Evolutionary conservation across 208 protist genomes (phyloP).

Genomic region (Leishmania mexicana): DNA sequence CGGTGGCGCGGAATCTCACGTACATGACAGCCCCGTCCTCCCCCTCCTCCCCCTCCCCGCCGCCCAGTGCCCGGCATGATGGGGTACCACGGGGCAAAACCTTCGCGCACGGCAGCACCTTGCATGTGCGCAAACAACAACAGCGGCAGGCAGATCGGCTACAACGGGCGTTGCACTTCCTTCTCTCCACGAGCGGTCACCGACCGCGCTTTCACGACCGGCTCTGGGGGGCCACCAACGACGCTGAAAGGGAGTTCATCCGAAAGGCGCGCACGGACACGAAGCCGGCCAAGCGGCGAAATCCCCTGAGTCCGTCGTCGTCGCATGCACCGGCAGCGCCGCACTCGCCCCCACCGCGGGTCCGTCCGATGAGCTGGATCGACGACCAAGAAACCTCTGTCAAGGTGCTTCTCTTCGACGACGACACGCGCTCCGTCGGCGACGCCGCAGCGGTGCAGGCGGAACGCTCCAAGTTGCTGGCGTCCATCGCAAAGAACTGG

Average conservation of each 20-base stretch:
- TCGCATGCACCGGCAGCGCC: neutral
- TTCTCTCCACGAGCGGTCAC: conserved; percentile 18
- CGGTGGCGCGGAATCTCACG: conserved; percentile 17
- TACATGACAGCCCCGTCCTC: neutral
- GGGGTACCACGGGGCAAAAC: neutral
- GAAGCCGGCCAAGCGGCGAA: conserved; percentile 3
- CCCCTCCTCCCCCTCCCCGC: neutral
- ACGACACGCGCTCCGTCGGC: conserved; percentile 29
- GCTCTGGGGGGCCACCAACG: conserved; percentile 26
- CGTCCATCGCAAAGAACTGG: conserved; percentile 22
- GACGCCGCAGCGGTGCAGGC: conserved; percentile 24
- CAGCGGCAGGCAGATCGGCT: conserved; percentile 19
- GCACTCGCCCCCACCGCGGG: neutral
- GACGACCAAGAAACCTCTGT: conserved; percentile 24
- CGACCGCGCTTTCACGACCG: conserved; percentile 21
- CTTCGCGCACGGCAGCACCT: neutral
- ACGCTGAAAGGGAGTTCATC: conserved; percentile 13
- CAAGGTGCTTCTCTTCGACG: conserved; percentile 32
- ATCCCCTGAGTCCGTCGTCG: neutral
- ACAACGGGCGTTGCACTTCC: conserved; percentile 31
- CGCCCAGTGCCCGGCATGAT: neutral
- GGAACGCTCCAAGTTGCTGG: conserved; percentile 29
- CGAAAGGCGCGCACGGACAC: neutral
- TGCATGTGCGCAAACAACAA: conserved; percentile 2
- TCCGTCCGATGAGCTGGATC: conserved; percentile 34